A percentile compares a stretch with the other conserved stretches of the same genome.
These are phyloP conservation scores for Beauveria brongniartii DNA, from an alignment of 2,329 filamentous ascomycete genomes.

Conservation along the genomic window DNA sequence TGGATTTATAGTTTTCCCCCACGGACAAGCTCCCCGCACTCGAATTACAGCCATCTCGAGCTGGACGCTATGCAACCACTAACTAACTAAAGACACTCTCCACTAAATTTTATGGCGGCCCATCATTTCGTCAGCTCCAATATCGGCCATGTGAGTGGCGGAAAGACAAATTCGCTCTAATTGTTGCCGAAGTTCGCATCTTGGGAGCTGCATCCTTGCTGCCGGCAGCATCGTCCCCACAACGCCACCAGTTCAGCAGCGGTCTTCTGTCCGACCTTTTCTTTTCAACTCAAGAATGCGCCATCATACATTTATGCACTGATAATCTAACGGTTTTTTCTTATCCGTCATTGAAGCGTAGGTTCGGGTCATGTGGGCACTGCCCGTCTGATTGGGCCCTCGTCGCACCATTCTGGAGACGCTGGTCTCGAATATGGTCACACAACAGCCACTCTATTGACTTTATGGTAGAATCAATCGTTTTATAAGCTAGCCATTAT, in stretches of 20 bases:
- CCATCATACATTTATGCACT: neutral
- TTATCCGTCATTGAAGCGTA: too few species aligned
- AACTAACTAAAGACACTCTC: neutral
- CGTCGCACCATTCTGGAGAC: neutral
- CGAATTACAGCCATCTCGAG: neutral
- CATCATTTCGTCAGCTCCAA: constrained; percentile 1
- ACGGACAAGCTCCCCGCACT: neutral
- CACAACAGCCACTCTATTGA: neutral
- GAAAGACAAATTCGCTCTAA: neutral
- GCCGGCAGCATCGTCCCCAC: neutral
- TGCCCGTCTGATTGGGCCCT: neutral
- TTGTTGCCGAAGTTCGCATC: neutral
- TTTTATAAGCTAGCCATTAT: neutral
- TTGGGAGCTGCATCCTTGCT: neutral
- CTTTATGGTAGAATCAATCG: neutral
- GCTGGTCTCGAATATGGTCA: neutral
- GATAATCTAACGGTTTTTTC: too few species aligned
- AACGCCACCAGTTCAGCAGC: neutral
- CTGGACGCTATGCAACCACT: neutral
- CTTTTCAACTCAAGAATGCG: neutral
- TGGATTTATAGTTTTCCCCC: neutral
- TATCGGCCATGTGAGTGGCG: neutral
- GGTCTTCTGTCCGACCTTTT: neutral
- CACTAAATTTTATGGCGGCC: neutral
- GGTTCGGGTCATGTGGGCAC: too few species aligned